Percentiles rank a stretch among this genome's conserved stretches.
Evolutionary conservation across 129 eudicot genomes (phyloP).

Genomic region (Lonicera japonica): DNA sequence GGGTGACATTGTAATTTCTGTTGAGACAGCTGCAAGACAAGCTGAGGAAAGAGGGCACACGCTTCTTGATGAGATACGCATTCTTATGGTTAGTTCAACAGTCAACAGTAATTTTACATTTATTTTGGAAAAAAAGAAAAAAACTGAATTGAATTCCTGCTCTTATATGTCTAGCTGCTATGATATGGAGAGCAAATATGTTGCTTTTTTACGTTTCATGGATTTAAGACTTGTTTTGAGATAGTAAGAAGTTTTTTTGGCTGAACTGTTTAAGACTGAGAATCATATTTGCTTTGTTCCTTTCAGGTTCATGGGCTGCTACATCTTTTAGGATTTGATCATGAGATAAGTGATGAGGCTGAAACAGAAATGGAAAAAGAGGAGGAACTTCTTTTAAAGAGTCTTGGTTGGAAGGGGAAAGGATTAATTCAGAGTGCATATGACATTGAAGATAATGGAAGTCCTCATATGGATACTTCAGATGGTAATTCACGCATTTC

Average conservation of each 20-base stretch:
- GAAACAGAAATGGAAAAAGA: slow-evolving; percentile 86
- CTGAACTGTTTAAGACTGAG: no score
- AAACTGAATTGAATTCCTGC: not conserved
- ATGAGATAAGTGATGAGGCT: slow-evolving; percentile 89
- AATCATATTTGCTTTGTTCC: not conserved
- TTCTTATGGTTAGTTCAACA: slow-evolving; percentile 62
- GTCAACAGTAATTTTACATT: not conserved
- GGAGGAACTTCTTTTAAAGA: slow-evolving; percentile 66
- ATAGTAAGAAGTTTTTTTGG: no score
- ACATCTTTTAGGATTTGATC: slow-evolving; percentile 92
- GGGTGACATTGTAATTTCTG: slow-evolving; percentile 89
- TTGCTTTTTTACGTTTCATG: not conserved
- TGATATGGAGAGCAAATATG: not conserved
- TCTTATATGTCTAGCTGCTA: not conserved
- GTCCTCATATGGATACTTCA: slow-evolving; percentile 22
- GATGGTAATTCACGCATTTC: slow-evolving; percentile 44
- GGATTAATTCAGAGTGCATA: slow-evolving; percentile 82
- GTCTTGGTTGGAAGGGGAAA: slow-evolving; percentile 93
- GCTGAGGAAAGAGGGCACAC: slow-evolving; percentile 93
- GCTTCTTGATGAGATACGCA: slow-evolving; percentile 85
- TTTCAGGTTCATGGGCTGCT: slow-evolving; percentile 85
- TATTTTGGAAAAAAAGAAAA: not conserved
- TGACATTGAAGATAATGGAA: slow-evolving; percentile 38
- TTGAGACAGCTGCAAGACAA: slow-evolving; percentile 87
- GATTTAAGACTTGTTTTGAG: no score